Percentiles rank a stretch among this genome's conserved stretches.
Conservation (phyloP, 2,329 filamentous ascomycete genomes). For the Colletotrichum tropicale region DNA sequence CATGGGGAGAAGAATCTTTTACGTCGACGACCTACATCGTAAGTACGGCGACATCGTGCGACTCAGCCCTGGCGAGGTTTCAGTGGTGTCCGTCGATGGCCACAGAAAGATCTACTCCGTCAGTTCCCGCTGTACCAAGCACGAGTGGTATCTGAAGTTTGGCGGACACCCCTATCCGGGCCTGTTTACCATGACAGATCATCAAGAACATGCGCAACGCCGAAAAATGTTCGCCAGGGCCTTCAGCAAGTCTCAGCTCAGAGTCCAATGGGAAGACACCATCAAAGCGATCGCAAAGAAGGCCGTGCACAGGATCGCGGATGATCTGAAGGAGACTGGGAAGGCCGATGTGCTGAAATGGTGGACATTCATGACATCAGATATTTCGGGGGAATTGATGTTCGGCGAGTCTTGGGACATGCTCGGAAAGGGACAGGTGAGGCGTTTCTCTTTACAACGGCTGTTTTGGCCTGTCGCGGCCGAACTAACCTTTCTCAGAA, state of each 20-base stretch:
- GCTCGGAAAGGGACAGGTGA: constrained; percentile 54
- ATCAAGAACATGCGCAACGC: not conserved
- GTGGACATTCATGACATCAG: constrained; percentile 58
- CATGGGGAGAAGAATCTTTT: constrained; percentile 34
- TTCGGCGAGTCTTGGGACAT: constrained; percentile 60
- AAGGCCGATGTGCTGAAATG: constrained; percentile 55
- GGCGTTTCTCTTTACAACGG: accelerated
- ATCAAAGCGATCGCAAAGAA: not conserved
- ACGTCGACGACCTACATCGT: constrained; percentile 59
- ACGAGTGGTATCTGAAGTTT: not conserved
- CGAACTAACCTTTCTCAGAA: not conserved
- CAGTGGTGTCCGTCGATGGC: not conserved
- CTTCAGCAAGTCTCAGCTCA: not conserved
- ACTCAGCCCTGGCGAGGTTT: not conserved
- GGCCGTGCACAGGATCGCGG: constrained; percentile 44
- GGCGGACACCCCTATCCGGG: not conserved
- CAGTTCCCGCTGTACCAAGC: not conserved
- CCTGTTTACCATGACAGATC: not conserved
- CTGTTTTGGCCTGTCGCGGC: not conserved
- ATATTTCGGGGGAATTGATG: constrained; percentile 55
- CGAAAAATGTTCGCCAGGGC: not conserved
- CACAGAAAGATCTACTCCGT: not conserved
- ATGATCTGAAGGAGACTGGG: constrained; percentile 40
- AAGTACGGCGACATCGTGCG: constrained; percentile 42
- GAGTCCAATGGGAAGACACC: not conserved